phyloP scores from a whole-genome alignment of 2,329 filamentous ascomycete species.

The Hyphodiscus sp. region DNA sequence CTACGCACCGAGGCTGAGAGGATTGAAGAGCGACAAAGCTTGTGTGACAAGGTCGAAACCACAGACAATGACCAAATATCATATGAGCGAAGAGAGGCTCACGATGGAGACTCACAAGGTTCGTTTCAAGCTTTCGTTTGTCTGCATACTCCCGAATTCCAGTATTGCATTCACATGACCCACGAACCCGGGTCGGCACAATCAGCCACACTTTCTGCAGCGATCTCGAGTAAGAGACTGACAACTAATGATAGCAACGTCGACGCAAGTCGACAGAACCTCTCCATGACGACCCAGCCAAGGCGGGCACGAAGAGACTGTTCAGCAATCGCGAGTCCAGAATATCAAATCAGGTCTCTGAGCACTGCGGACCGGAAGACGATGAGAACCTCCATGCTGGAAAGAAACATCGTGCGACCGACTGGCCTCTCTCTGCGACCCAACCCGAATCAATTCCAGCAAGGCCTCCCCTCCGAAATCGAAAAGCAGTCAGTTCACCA shows the following conservation, averaged over 20 bases:
- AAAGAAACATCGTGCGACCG: slow-evolving; percentile 38
- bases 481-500: slow-evolving; percentile 26
- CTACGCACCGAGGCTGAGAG: background rate
- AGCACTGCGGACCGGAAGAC: slow-evolving; percentile 24
- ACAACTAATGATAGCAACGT: slow-evolving; percentile 1
- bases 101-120: background rate
- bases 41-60: background rate
- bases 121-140: background rate
- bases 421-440: slow-evolving; percentile 34
- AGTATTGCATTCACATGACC: background rate
- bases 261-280: slow-evolving; percentile 11
- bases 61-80: background rate
- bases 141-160: background rate
- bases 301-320: slow-evolving; percentile 26
- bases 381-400: slow-evolving; percentile 27
- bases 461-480: slow-evolving; percentile 12
- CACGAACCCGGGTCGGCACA: background rate
- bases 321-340: slow-evolving; percentile 27
- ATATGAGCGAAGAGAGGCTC: background rate
- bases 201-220: background rate
- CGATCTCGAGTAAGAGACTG: background rate
- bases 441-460: slow-evolving; percentile 1
- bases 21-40: background rate
- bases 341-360: slow-evolving; percentile 24
- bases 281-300: slow-evolving; percentile 4